These are phyloP conservation scores for Spongospora subterranea DNA, from an alignment of 208 protist genomes.

Conservation along the genomic window DNA sequence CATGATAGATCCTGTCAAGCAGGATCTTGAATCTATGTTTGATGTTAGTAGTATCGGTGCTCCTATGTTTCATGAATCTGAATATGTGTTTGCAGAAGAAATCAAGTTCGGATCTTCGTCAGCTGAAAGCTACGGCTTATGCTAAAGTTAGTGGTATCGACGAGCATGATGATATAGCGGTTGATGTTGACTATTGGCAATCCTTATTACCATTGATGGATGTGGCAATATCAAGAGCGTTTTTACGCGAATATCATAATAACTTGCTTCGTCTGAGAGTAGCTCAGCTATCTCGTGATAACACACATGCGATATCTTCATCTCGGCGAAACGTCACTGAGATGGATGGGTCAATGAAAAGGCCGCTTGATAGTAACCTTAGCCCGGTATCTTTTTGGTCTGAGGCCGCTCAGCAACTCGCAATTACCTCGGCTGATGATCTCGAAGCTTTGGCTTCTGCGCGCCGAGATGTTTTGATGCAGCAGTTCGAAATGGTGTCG, in stretches of 20 bases:
- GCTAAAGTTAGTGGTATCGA: conserved; percentile 25
- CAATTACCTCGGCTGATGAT: no score
- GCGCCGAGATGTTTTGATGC: no score
- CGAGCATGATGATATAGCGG: conserved; percentile 10
- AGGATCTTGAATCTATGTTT: conserved; percentile 41
- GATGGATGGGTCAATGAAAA: no score
- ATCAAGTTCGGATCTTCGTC: conserved; percentile 45
- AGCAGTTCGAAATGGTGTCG: no score
- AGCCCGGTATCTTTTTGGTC: no score
- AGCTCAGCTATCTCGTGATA: conserved; percentile 24
- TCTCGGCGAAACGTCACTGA: no score
- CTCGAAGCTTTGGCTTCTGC: no score
- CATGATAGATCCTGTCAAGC: not conserved
- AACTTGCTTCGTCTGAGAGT: conserved; percentile 60
- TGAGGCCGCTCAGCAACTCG: no score
- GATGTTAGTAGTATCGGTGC: conserved; percentile 19
- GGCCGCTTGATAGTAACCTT: no score
- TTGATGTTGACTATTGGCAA: conserved; percentile 81
- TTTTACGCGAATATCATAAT: conserved; percentile 72
- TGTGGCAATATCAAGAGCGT: conserved; percentile 72
- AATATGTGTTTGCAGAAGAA: no score
- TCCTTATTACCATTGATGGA: conserved; percentile 73
- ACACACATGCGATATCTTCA: no score
- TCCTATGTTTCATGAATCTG: conserved; percentile 31
- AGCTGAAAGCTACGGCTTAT: conserved; percentile 59